Evolutionary conservation across 202 grass and related monocot species (phyloP), one percentile per base, ranked within the genome.

Genomic region (Saccharum hybrid): DNA sequence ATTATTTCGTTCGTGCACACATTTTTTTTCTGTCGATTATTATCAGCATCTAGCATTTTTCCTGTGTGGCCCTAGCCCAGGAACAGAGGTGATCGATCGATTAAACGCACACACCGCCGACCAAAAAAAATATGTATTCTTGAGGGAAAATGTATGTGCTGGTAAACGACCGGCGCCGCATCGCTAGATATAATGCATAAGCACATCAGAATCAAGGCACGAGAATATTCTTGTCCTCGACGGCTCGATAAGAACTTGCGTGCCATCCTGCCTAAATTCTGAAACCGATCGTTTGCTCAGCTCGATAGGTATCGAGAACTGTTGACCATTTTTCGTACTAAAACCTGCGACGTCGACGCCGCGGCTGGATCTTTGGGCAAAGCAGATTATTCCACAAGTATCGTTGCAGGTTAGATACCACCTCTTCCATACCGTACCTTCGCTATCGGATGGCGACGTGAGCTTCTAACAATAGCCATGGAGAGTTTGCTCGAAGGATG

Each of bases 271-370:
- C 69, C 68, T 37, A 51, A 41, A 7, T 34, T 69, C 10, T 31
- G 10, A 43, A 81, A 64, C 34, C 52, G 63, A 41, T 76, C 13
- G 57, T 26, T 26, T 26, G 26, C 26, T 26, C 26, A 26, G 26
- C 26, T 26, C 26, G 26, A 26, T 26, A 26, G 26, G 26, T 26
- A 26, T 26, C 26, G 26, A 56, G 19, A 71, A 42, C 74, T 56
- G 68, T 8, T 83, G 23, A 36, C 84, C 70, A 71, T 66, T 81
- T 28, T 72, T 84, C 81, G 63, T 56, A 18, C 71, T 41, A 19
- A 87, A 76, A 48, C 30, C 81, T 1, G 43, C 26, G 76, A 86
- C 45, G 65, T 14, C 7, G 76, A 81, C 16, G 59, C 54, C 75
- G 64, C 52, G 83, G 83, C 34, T 9, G 80, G 79, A 46, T 46